These are phyloP conservation scores for Fusarium buxicola DNA, from an alignment of 2,329 filamentous ascomycete genomes.

Conservation along the genomic window DNA sequence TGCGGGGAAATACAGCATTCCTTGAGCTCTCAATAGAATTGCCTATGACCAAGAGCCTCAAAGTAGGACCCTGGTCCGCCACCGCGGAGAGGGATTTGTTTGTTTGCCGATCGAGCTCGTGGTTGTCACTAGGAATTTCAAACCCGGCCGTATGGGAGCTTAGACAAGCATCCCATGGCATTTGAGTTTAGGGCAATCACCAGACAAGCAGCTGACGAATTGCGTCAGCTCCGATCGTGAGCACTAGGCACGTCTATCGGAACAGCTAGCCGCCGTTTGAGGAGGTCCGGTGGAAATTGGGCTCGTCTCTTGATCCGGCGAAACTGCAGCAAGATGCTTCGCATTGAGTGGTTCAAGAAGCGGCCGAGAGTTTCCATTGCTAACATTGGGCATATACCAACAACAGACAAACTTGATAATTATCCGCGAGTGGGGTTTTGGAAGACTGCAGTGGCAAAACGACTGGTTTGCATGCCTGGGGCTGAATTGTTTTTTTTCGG, in stretches of 20 bases:
- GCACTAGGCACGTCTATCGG: slow-evolving; percentile 35
- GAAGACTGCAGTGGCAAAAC: slow-evolving; percentile 29
- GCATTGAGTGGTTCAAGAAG: slow-evolving; percentile 8
- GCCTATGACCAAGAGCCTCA: slow-evolving; percentile 30
- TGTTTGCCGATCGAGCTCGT: slow-evolving; percentile 19
- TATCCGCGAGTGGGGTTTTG: slow-evolving; percentile 2
- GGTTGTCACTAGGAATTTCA: slow-evolving; percentile 14
- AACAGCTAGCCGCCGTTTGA: slow-evolving; percentile 32
- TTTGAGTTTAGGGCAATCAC: slow-evolving; percentile 41
- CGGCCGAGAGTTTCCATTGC: background rate
- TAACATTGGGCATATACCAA: slow-evolving; percentile 16
- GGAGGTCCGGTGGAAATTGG: slow-evolving; percentile 40
- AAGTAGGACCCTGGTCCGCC: slow-evolving; percentile 31
- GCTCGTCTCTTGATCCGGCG: slow-evolving; percentile 3
- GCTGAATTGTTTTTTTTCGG: slow-evolving; percentile 27
- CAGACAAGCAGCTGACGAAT: slow-evolving; percentile 40
- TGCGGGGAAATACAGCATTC: slow-evolving; percentile 34
- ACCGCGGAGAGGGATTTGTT: slow-evolving; percentile 22
- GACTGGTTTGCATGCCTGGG: slow-evolving; percentile 35
- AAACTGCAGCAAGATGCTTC: slow-evolving; percentile 12
- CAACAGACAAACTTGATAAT: background rate
- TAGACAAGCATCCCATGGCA: slow-evolving; percentile 37
- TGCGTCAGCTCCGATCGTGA: slow-evolving; percentile 43
- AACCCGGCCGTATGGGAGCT: slow-evolving; percentile 18
- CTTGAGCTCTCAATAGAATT: slow-evolving; percentile 3